A percentile compares a stretch with the other conserved stretches of the same genome.
Evolutionary conservation across 768 basidiomycete genomes (phyloP).

Genomic region (Suillus occidentalis): DNA sequence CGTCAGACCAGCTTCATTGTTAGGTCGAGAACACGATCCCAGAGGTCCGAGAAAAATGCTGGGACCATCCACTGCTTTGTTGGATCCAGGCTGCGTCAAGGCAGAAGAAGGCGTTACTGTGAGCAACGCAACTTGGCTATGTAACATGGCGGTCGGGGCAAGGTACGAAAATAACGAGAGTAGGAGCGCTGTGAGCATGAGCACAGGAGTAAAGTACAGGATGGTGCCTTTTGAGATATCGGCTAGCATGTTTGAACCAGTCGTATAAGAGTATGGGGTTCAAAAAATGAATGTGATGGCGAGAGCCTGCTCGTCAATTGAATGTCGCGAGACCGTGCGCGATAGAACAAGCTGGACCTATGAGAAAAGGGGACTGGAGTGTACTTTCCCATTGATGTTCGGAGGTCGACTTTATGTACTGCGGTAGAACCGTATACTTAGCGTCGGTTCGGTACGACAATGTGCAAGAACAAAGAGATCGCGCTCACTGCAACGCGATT

Average conservation of each 20-base stretch:
- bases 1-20: conserved; percentile 47
- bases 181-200: conserved; percentile 64
- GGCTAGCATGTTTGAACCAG: conserved; percentile 55
- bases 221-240: conserved; percentile 67
- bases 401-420: not conserved
- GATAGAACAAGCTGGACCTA: not conserved
- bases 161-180: conserved; percentile 67
- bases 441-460: not conserved
- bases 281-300: not conserved
- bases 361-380: not conserved
- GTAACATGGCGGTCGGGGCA: conserved; percentile 62
- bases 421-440: not conserved
- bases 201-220: conserved; percentile 65
- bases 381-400: not conserved
- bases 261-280: not conserved
- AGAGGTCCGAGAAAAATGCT: conserved; percentile 65
- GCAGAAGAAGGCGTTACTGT: conserved; percentile 57
- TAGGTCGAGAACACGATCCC: conserved; percentile 65
- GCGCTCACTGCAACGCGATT: conserved; percentile 1
- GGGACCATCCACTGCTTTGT: conserved; percentile 57
- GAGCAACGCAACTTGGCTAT: conserved; percentile 62
- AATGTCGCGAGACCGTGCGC: not conserved
- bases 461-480: conserved; percentile 2
- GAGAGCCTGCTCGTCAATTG: conserved; percentile 7
- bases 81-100: conserved; percentile 36